Base-by-base conservation (phyloP, 164 flowering plant genomes). In the Vitis rotundifolia region DNA sequence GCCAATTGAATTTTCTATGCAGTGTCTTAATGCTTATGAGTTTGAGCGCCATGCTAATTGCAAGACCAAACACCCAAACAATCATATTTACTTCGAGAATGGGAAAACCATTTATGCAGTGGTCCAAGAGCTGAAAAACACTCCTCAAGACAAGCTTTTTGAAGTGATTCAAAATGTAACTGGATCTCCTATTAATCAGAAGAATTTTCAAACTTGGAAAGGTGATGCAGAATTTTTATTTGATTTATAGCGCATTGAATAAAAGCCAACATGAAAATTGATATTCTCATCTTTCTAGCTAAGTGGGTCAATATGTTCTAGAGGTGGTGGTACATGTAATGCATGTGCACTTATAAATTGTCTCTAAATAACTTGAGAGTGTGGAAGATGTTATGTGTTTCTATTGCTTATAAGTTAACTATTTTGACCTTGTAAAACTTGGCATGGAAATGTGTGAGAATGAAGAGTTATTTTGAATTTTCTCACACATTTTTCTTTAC, bases 41-140 rank as follows among this genome's bases (percentile, higher is more conserved):
- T 83, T 85, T 67, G 93, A 89, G 79, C 84, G 85, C 7, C 93
- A 89, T 76, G 91, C 91, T 72, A 83, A 82, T 60, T 78, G 84
- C 84, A 84, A 84, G 70, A 84, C 89, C 26, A 87, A 87, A 50
- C 91, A 89, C 67, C 93, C 93, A 4, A 87, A 87, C 54, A 84
- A 83, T 70, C 88, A 84, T 72, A 88, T 88, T 31, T 89, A 84
- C 81, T 87, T 89, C 74, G 85, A 82, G 73, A 89, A 89, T 71
- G 93, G 93, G 51, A 89, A 89, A 71, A 85, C 88, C 54, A 75
- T 89, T n/a, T 84, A 85, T 83, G 86, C 73, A 2, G 84, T 83
- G 13, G 93, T 85, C 26, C 91, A 86, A 66, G 87, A 89, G 77
- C 80, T 89, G 75, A 87, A 82, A 78, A 83, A 63, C 68, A 87